phyloP scores from a whole-genome alignment of 2,329 filamentous ascomycete genomes.

The Cladosporium oxysporum region DNA sequence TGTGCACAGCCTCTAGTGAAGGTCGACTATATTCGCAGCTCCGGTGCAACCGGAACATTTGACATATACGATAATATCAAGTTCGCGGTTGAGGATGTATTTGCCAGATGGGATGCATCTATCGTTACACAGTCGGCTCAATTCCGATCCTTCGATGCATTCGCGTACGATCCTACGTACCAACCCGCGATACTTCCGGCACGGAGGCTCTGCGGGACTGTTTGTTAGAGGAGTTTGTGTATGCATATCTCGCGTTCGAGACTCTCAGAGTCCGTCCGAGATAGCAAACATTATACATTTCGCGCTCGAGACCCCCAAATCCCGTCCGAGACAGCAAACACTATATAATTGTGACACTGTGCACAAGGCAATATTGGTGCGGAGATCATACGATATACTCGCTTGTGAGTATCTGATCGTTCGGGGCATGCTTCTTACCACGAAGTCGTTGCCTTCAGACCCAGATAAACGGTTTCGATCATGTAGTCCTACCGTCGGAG shows the following conservation, averaged over 20 bases:
- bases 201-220: background rate
- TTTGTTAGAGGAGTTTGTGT: background rate
- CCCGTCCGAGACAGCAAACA: background rate
- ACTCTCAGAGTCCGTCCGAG: background rate
- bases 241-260: slow-evolving; percentile 1
- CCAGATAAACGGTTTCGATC: background rate
- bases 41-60: background rate
- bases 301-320: background rate
- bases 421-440: background rate
- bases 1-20: background rate
- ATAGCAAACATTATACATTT: background rate
- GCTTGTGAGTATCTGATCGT: background rate
- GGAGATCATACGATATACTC: background rate
- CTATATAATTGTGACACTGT: background rate
- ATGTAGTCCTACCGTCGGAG: background rate
- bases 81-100: background rate
- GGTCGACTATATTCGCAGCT: background rate
- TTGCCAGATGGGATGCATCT: background rate
- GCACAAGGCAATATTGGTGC: background rate
- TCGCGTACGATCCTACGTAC: background rate
- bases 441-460: background rate
- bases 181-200: background rate
- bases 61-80: background rate
- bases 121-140: background rate
- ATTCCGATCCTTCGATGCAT: background rate